These are phyloP conservation scores for Xanthoconium stramineum DNA, from an alignment of 768 basidiomycete genomes.

Conservation along the genomic window DNA sequence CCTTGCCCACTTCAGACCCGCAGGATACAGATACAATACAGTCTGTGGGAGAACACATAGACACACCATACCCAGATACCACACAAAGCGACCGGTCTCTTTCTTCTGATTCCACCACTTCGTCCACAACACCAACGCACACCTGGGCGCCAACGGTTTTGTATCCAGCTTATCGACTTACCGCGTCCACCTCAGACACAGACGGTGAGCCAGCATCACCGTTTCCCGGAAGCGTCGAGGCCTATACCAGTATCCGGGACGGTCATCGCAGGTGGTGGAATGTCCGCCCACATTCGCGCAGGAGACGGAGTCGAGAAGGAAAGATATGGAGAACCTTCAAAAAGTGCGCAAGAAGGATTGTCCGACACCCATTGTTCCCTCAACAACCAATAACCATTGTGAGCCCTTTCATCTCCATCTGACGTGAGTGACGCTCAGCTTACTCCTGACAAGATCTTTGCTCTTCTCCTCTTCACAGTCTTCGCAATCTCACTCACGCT, in stretches of 20 bases:
- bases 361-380: slow-evolving; percentile 75
- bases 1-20: slow-evolving; percentile 43
- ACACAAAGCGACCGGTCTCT: slow-evolving; percentile 15
- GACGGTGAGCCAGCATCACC: slow-evolving; percentile 59
- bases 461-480: slow-evolving; percentile 71
- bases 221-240: slow-evolving; percentile 31
- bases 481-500: slow-evolving; percentile 85
- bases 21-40: slow-evolving; percentile 19
- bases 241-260: slow-evolving; percentile 41
- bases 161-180: slow-evolving; percentile 45
- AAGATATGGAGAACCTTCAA: slow-evolving; percentile 48
- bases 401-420: slow-evolving; percentile 28
- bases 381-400: slow-evolving; percentile 81
- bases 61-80: slow-evolving; percentile 26
- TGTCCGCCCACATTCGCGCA: slow-evolving; percentile 34
- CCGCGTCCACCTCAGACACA: slow-evolving; percentile 56
- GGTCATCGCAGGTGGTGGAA: slow-evolving; percentile 59
- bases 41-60: slow-evolving; percentile 7
- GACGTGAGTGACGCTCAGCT: slow-evolving; percentile 10
- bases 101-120: slow-evolving; percentile 27
- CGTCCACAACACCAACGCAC: slow-evolving; percentile 50
- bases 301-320: slow-evolving; percentile 51
- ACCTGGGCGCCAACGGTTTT: slow-evolving; percentile 61
- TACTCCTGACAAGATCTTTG: slow-evolving; percentile 50
- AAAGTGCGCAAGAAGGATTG: slow-evolving; percentile 50